These are phyloP conservation scores for Neurospora pannonica DNA, from an alignment of 495 filamentous ascomycete genomes.

Conservation along the genomic window DNA sequence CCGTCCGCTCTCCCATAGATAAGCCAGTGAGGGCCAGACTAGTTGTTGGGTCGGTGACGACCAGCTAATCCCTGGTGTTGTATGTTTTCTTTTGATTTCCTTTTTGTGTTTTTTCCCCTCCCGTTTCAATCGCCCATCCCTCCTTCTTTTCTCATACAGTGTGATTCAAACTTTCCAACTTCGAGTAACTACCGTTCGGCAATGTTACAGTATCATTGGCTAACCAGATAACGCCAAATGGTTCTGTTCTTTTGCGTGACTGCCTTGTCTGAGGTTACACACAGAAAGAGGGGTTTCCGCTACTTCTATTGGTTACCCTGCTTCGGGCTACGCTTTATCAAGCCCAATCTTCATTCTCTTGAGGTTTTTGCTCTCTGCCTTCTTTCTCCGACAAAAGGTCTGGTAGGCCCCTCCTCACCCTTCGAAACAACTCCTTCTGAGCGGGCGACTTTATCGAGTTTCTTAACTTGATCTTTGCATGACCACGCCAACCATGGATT, in stretches of 20 bases:
- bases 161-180: background rate
- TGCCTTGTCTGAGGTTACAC: background rate
- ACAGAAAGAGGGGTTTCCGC: background rate
- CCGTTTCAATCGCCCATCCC: background rate
- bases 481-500: background rate
- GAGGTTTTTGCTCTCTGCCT: background rate
- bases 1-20: background rate
- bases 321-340: background rate
- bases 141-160: background rate
- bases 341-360: background rate
- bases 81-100: constrained; percentile 21
- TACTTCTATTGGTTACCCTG: background rate
- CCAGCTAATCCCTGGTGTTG: constrained; percentile 30
- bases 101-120: background rate
- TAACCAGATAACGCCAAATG: background rate
- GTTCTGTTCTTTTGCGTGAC: background rate
- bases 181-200: background rate
- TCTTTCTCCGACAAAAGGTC: background rate
- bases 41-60: constrained; percentile 32
- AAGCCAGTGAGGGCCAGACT: constrained; percentile 5
- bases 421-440: background rate
- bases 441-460: background rate
- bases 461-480: background rate
- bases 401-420: background rate
- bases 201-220: background rate